Base-by-base conservation (phyloP, 2,329 filamentous ascomycete species). In the Metarhizium album region DNA sequence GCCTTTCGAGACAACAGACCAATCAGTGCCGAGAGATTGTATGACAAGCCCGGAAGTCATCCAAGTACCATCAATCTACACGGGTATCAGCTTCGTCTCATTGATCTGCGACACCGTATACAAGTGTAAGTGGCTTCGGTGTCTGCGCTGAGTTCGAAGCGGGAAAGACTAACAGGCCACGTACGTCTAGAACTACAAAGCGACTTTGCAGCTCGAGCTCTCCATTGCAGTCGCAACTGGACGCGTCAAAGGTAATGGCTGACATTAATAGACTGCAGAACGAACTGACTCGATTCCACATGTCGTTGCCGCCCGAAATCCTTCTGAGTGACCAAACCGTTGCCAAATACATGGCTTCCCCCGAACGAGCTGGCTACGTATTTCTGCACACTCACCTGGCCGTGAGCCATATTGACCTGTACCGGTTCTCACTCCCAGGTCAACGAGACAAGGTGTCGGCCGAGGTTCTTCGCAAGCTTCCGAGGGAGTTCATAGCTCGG, bases 171-270 rank as follows among this genome's bases (percentile, higher is more conserved):
- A 40, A 40, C 16, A 35, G n/a, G 14, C n/a, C 9, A 43, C 22
- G 5, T n/a, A 16, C 2, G 7, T 14, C 4, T 37, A 64, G 63
- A 22, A 58, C 58, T 16, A 60, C 61, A 6, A 60, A 59, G 50
- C 64, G 53, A 45, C 57, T 66, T 22, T 57, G 59, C 16, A 4
- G 52, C 56, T 2, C 51, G 52, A 27, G 53, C 51, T n/a, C 46
- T 48, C 8, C 57, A 54, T 48, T 46, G 53, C 52, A 51, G 13
- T 50, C 59, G 31, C 53, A 53, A 22, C 48, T 65, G 6, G 67
- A 70, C 50, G 64, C 65, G 2, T 71, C 69, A 14, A 59, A 63
- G 31, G 62, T 71, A 29, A 70, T 70, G 61, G 57, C 60, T 24
- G 60, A 64, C 33, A 65, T 70, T 50, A 66, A 64, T 35, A 54